These are phyloP conservation scores for Candida quercuum DNA, from an alignment of 805 yeast genomes.

Conservation along the genomic window DNA sequence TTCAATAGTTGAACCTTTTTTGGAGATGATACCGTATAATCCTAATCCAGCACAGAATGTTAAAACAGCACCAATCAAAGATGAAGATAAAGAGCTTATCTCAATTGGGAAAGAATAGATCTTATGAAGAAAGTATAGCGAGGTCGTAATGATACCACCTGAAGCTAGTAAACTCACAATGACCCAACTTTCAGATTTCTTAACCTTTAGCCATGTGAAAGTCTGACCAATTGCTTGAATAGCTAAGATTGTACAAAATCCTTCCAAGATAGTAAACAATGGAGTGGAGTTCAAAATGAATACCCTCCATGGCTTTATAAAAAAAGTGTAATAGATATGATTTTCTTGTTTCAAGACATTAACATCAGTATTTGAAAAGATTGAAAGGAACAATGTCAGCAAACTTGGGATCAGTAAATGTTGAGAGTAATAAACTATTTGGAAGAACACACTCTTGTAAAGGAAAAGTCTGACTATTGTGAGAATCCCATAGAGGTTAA, in stretches of 20 bases:
- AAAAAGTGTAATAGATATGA: constrained; percentile 25
- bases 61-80: constrained; percentile 79
- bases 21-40: constrained; percentile 75
- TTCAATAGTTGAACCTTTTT: constrained; percentile 87
- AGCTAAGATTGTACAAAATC: constrained; percentile 85
- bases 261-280: constrained; percentile 83
- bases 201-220: constrained; percentile 56
- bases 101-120: constrained; percentile 77
- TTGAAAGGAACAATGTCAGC: constrained; percentile 59
- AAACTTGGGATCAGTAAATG: constrained; percentile 79
- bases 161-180: constrained; percentile 66
- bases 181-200: constrained; percentile 70
- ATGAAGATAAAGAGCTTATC: constrained; percentile 59
- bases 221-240: constrained; percentile 90
- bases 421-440: constrained; percentile 67
- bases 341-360: constrained; percentile 17
- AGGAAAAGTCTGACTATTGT: constrained; percentile 64
- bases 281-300: constrained; percentile 80
- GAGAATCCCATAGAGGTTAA: constrained; percentile 61
- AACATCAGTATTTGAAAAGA: constrained; percentile 36
- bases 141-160: constrained; percentile 69
- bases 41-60: constrained; percentile 73
- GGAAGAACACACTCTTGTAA: constrained; percentile 26
- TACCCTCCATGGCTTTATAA: constrained; percentile 65
- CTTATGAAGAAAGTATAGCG: constrained; percentile 74